Conservation (phyloP, 2,329 filamentous ascomycete genomes). For the Aureobasidium sp. region DNA sequence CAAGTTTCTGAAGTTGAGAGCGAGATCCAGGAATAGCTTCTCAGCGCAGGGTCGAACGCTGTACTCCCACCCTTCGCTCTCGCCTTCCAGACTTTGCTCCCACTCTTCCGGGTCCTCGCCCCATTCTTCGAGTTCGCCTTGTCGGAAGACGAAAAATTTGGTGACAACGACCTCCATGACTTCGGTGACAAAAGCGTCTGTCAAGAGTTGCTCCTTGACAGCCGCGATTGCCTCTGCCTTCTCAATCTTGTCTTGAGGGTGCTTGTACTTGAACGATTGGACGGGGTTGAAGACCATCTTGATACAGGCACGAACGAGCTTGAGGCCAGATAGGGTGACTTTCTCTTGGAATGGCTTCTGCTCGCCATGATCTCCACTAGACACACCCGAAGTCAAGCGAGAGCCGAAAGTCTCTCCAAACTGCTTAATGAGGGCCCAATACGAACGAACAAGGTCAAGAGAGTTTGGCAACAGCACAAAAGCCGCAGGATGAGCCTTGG, state of each 20-base stretch:
- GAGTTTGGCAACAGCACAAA: constrained; percentile 78
- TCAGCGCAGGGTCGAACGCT: constrained; percentile 87
- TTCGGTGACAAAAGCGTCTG: constrained; percentile 64
- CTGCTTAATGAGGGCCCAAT: constrained; percentile 73
- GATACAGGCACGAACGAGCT: constrained; percentile 72
- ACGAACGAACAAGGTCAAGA: constrained; percentile 65
- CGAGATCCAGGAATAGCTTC: constrained; percentile 83
- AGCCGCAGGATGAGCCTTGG: constrained; percentile 66
- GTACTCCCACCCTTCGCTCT: constrained; percentile 82
- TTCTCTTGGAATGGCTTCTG: constrained; percentile 54
- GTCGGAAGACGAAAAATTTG: constrained; percentile 78
- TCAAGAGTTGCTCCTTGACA: constrained; percentile 67
- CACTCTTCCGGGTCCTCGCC: constrained; percentile 91
- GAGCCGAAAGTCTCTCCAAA: constrained; percentile 67
- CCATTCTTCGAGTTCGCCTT: constrained; percentile 82
- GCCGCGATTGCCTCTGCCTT: constrained; percentile 59
- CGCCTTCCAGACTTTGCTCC: constrained; percentile 77
- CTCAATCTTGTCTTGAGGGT: constrained; percentile 65
- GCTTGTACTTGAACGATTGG: constrained; percentile 76
- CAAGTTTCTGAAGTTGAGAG: constrained; percentile 78
- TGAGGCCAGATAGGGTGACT: constrained; percentile 71
- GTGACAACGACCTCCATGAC: constrained; percentile 80
- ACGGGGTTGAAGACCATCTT: constrained; percentile 75
- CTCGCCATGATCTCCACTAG: constrained; percentile 33
- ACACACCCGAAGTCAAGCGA: constrained; percentile 39